phyloP scores from a whole-genome alignment of 345 rosid species.

The Populus euphratica region DNA sequence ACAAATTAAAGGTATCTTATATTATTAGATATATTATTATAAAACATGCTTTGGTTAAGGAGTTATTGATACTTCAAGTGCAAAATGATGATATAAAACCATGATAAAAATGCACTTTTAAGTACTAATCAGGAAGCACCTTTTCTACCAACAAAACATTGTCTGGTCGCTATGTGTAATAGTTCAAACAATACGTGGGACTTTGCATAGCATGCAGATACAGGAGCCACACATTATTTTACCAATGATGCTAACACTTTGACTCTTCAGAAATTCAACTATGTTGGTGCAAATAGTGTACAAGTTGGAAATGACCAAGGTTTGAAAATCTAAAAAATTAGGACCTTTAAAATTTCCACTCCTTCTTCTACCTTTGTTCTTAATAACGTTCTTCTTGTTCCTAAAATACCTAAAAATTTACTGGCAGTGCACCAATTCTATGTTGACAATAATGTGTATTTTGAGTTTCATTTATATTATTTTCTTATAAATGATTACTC shows the following conservation, averaged over 20 bases:
- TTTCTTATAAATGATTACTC: neutral
- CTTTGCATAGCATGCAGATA: neutral
- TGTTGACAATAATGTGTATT: neutral
- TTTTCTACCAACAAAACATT: too few relatives aligned
- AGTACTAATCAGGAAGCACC: too few relatives aligned
- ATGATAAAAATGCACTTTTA: too few relatives aligned
- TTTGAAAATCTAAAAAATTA: too few relatives aligned
- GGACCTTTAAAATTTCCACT: neutral
- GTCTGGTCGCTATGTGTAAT: too few relatives aligned
- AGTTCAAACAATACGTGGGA: neutral
- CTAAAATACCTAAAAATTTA: too few relatives aligned
- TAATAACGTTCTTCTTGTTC: neutral
- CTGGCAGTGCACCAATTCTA: fast-evolving
- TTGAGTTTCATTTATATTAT: neutral
- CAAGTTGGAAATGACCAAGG: neutral
- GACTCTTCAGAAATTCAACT: neutral
- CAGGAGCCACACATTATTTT: neutral
- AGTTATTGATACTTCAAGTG: too few relatives aligned
- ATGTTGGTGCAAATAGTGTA: neutral
- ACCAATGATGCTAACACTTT: neutral
- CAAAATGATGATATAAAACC: too few relatives aligned
- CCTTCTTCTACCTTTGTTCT: neutral
- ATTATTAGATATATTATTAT: too few relatives aligned
- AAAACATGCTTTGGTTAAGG: too few relatives aligned
- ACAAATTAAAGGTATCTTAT: too few relatives aligned